Evolutionary conservation across 2,329 filamentous ascomycete genomes (phyloP).

Genomic region (Drechslerella coelobrocha): DNA sequence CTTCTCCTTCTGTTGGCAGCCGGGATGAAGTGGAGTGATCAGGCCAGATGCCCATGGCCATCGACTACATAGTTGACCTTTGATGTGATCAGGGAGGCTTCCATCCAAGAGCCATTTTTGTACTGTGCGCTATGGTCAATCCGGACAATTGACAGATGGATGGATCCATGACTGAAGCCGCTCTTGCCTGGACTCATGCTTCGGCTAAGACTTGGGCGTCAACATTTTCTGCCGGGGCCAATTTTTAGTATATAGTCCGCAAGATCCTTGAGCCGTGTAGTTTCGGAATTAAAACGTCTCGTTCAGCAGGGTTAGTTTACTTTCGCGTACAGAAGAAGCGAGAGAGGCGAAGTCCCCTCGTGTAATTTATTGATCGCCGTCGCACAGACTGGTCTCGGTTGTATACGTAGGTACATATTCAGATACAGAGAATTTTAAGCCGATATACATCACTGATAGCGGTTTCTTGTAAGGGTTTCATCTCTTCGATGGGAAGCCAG

Average conservation of each 20-base stretch:
- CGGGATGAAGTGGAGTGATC: slow-evolving; percentile 9
- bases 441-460: no score
- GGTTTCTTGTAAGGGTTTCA: no score
- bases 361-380: background rate
- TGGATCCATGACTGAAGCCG: background rate
- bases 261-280: slow-evolving; percentile 8
- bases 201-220: background rate
- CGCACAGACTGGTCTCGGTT: no score
- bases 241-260: background rate
- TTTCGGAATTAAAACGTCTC: slow-evolving; percentile 31
- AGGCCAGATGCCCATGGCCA: background rate
- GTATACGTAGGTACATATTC: no score
- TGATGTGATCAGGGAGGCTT: no score
- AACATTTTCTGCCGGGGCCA: background rate
- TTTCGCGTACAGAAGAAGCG: background rate
- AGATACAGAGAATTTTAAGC: no score
- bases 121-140: no score
- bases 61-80: background rate
- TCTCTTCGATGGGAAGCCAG: no score
- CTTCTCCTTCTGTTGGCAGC: slow-evolving; percentile 14
- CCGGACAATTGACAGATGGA: no score
- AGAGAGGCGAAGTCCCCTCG: slow-evolving; percentile 2
- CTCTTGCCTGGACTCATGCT: background rate
- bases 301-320: slow-evolving; percentile 15
- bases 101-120: no score